Conservation (phyloP, 2,329 filamentous ascomycete genomes). For the Passalora sequoiae region DNA sequence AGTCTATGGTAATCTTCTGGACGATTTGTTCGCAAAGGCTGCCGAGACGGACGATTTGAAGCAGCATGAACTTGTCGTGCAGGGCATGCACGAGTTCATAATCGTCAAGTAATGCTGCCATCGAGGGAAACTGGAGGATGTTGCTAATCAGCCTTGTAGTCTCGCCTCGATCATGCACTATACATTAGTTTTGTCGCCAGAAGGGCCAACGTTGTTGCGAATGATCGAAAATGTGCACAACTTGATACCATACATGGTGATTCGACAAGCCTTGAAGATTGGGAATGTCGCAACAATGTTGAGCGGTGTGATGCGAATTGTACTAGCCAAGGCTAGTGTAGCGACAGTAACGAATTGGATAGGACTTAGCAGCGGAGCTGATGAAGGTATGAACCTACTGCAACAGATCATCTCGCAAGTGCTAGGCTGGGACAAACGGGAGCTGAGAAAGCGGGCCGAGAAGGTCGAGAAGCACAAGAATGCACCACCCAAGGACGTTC, state of each 20-base stretch:
- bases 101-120: constrained; percentile 57
- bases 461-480: constrained; percentile 61
- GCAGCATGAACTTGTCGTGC: constrained; percentile 56
- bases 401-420: constrained; percentile 71
- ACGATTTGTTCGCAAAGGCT: constrained; percentile 59
- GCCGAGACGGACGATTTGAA: constrained; percentile 59
- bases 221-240: constrained; percentile 65
- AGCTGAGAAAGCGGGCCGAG: constrained; percentile 61
- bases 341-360: constrained; percentile 74
- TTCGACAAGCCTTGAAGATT: constrained; percentile 67
- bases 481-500: constrained; percentile 55
- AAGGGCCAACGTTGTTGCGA: constrained; percentile 68
- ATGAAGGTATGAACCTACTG: constrained; percentile 76
- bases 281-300: constrained; percentile 81
- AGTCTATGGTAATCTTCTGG: constrained; percentile 63
- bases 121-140: no score
- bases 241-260: constrained; percentile 64
- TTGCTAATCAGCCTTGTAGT: constrained; percentile 38
- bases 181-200: constrained; percentile 65
- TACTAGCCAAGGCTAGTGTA: constrained; percentile 73
- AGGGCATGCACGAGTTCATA: constrained; percentile 62
- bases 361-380: constrained; percentile 62
- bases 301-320: constrained; percentile 64
- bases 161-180: constrained; percentile 70
- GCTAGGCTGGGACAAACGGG: constrained; percentile 65